phyloP scores from a whole-genome alignment of 2,329 filamentous ascomycete species.

The Akanthomyces muscarius region DNA sequence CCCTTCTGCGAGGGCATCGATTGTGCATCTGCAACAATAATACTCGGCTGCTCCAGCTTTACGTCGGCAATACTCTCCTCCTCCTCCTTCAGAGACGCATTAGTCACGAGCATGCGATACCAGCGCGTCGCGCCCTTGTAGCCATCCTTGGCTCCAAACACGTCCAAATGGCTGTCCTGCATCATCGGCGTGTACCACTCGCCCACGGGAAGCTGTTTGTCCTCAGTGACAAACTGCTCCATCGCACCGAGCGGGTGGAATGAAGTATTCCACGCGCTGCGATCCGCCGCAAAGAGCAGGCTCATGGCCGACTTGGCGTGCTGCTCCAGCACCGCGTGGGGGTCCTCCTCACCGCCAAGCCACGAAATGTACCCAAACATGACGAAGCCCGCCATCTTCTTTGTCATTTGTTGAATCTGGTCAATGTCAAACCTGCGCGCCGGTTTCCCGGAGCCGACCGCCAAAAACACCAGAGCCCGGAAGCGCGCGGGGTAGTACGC shows the following conservation, averaged over 20 bases:
- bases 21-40: constrained; percentile 25
- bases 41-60: constrained; percentile 20
- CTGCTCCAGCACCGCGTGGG: constrained; percentile 24
- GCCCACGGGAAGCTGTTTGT: constrained; percentile 23
- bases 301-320: constrained; percentile 27
- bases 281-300: constrained; percentile 27
- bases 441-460: constrained; percentile 28
- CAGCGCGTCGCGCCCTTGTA: constrained; percentile 30
- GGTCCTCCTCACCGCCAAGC: constrained; percentile 20
- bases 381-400: constrained; percentile 26
- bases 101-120: constrained; percentile 31
- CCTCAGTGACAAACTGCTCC: constrained; percentile 25
- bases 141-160: constrained; percentile 23
- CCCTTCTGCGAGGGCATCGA: constrained; percentile 23
- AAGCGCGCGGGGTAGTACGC: constrained; percentile 26
- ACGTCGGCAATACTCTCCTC: constrained; percentile 19
- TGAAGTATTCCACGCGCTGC: constrained; percentile 24
- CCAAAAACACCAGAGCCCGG: constrained; percentile 26
- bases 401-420: constrained; percentile 31
- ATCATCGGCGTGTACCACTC: constrained; percentile 26
- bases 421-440: constrained; percentile 29
- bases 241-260: constrained; percentile 28
- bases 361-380: constrained; percentile 32
- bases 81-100: constrained; percentile 27
- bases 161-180: constrained; percentile 23